phyloP scores from a whole-genome alignment of 1,139 yeast genomes.

The Suhomyces wounanorum region DNA sequence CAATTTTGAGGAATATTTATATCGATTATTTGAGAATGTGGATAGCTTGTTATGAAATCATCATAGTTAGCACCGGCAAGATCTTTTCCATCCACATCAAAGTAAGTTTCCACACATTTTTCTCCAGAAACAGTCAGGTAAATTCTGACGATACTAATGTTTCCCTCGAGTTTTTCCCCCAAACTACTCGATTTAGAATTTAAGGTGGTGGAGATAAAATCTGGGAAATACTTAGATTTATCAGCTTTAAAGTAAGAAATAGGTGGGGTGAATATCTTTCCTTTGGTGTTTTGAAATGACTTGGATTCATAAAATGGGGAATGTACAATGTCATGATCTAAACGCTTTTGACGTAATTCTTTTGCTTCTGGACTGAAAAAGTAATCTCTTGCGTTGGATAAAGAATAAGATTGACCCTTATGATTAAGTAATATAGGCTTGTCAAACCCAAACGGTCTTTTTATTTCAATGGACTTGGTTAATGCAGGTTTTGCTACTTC shows the following conservation, averaged over 20 bases:
- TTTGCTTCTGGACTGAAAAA: conserved; percentile 44
- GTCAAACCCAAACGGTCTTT: conserved; percentile 46
- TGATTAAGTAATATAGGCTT: conserved; percentile 34
- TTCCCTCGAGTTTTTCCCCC: conserved; percentile 42
- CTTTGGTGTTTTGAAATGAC: conserved; percentile 75
- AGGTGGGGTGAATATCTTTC: conserved; percentile 84
- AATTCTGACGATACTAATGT: conserved; percentile 64
- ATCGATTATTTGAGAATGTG: conserved; percentile 69
- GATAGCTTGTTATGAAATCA: conserved; percentile 38
- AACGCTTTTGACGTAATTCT: conserved; percentile 53
- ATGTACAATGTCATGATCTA: conserved; percentile 77
- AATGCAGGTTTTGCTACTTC: conserved; percentile 23
- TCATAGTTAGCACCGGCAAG: conserved; percentile 36
- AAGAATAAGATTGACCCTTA: conserved; percentile 23
- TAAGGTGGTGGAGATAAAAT: conserved; percentile 64
- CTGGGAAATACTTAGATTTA: conserved; percentile 85
- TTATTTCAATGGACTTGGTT: conserved; percentile 23
- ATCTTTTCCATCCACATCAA: conserved; percentile 41
- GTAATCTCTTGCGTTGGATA: conserved; percentile 26
- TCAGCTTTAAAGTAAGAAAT: conserved; percentile 70
- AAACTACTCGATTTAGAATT: conserved; percentile 39
- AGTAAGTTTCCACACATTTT: conserved; percentile 62
- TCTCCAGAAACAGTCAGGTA: conserved; percentile 76
- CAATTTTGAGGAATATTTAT: conserved; percentile 72
- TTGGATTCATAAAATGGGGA: conserved; percentile 88